phyloP scores from a whole-genome alignment of 805 yeast species.

The Zygosaccharomyces gambellarensis region DNA sequence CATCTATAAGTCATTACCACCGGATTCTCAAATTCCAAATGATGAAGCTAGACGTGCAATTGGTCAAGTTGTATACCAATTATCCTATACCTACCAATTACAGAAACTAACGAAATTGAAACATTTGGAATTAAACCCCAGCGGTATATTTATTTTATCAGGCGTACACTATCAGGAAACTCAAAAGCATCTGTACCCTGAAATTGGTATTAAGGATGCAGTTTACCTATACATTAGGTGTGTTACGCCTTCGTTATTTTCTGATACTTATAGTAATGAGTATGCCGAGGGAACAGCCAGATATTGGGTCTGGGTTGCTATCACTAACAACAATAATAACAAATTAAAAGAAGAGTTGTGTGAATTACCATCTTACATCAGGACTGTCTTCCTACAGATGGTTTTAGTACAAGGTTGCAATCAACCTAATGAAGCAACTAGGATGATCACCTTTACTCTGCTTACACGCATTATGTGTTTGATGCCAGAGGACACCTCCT shows the following conservation, averaged over 20 bases:
- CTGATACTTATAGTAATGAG: conserved; percentile 19
- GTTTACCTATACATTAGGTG: conserved; percentile 41
- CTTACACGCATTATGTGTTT: conserved; percentile 58
- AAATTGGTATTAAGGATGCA: conserved; percentile 27
- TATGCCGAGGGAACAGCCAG: conserved; percentile 30
- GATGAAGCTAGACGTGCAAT: conserved; percentile 34
- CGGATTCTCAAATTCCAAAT: conserved; percentile 28
- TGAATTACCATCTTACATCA: conserved; percentile 32
- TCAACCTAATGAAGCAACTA: conserved; percentile 35
- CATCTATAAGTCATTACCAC: conserved; percentile 38
- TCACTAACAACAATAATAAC: conserved; percentile 21
- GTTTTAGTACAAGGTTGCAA: conserved; percentile 38
- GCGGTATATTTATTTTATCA: conserved; percentile 34
- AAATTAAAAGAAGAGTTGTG: conserved; percentile 17
- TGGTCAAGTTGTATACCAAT: conserved; percentile 35
- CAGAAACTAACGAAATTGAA: conserved; percentile 29
- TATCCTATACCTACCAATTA: conserved; percentile 36
- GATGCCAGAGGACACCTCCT: conserved; percentile 52
- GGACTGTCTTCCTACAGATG: conserved; percentile 40
- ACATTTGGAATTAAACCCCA: conserved; percentile 30
- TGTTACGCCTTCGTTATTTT: conserved; percentile 38
- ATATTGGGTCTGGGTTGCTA: conserved; percentile 38
- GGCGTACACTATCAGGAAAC: conserved; percentile 24
- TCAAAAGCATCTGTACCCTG: conserved; percentile 15
- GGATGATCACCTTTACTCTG: conserved; percentile 51